A percentile compares a stretch with the other conserved stretches of the same genome.
These are phyloP conservation scores for Fusarium sulawesiense DNA, from an alignment of 2,329 filamentous ascomycete genomes.

Conservation along the genomic window DNA sequence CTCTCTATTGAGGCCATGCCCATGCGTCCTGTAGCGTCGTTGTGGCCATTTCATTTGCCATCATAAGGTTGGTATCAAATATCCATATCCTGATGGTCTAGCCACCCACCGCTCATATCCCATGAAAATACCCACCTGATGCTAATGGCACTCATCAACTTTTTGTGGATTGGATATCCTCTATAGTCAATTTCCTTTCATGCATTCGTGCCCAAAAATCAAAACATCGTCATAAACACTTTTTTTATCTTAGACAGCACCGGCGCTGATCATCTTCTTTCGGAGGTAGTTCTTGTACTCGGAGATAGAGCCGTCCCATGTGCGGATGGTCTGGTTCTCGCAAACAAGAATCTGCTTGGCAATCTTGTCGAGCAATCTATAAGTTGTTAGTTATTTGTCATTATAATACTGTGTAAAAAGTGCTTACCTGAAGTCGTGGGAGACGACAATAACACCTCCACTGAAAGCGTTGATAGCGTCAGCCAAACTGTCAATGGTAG, in stretches of 20 bases:
- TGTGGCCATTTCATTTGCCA: constrained; percentile 38
- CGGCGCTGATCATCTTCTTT: constrained; percentile 96
- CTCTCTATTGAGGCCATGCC: constrained; percentile 48
- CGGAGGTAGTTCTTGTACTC: constrained; percentile 98
- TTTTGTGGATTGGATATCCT: constrained; percentile 45
- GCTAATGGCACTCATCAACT: constrained; percentile 45
- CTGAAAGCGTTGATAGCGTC: constrained; percentile 97
- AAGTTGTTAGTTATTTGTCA: constrained; percentile 26
- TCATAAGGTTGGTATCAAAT: constrained; percentile 37
- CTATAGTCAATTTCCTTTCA: constrained; percentile 48
- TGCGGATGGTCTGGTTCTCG: constrained; percentile 93
- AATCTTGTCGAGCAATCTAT: constrained; percentile 96
- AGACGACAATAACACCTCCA: constrained; percentile 97
- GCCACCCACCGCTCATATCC: constrained; percentile 45
- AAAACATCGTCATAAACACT: constrained; percentile 26
- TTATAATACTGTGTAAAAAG: not conserved
- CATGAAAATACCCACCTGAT: constrained; percentile 47
- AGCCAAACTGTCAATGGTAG: constrained; percentile 96
- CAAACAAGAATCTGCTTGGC: constrained; percentile 99
- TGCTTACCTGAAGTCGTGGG: constrained; percentile 96
- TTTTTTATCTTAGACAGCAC: constrained; percentile 76
- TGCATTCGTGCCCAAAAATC: constrained; percentile 38
- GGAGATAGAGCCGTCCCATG: constrained; percentile 89
- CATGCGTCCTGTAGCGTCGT: constrained; percentile 47
- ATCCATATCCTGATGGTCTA: constrained; percentile 45